Evolutionary conservation across 2,329 filamentous ascomycete species (phyloP), one percentile per base, ranked within the genome.

Genomic region (Fusarium albidum): DNA sequence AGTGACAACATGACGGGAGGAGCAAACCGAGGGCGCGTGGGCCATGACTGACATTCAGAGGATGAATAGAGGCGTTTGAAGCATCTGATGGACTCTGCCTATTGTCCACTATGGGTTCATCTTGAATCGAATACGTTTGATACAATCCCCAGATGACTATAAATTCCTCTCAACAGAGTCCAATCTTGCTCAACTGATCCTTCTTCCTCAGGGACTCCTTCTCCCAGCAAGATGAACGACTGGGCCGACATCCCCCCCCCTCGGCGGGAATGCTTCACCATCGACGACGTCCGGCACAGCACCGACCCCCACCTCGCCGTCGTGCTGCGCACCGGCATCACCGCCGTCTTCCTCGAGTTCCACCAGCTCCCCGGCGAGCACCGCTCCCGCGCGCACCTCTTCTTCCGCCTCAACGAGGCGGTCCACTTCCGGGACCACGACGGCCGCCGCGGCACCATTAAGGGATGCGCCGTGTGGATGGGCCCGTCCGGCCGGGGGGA

Each of bases 381-480:
- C 2, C 14, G 9, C 0, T 49, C 31, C 5, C 44, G 15, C 6
- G 21, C 21, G 3, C 49, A 50, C 13, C 46, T 59, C 25, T 46
- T 37, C 10, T n/a, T 46, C 11, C 13, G 34, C 1, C 37, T 59
- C 12, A 49, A 50, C 3, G 35, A 54, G 17, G 17, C 3, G 1
- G 13, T 54, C 2, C 10, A 28, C 2, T 50, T 46, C 13, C 13
- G 37, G 0, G 37, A 58, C 5, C 9, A 12, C 3, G 8, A 41
- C 0, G 49, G 49, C 0, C 10, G 25, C 0, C 5, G 17, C 0
- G 28, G 21, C 10, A 17, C 21, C 3, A 53, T 60, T 1, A 18
- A 28, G 14, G 52, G 43, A 2, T 21, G 56, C 5, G 56, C 43
- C 3, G 38, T 60, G 21, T 60, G 56, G 52, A 60, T 60, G 47